Evolutionary conservation across 2,329 filamentous ascomycete genomes (phyloP).

Genomic region (Boeremia exigua): DNA sequence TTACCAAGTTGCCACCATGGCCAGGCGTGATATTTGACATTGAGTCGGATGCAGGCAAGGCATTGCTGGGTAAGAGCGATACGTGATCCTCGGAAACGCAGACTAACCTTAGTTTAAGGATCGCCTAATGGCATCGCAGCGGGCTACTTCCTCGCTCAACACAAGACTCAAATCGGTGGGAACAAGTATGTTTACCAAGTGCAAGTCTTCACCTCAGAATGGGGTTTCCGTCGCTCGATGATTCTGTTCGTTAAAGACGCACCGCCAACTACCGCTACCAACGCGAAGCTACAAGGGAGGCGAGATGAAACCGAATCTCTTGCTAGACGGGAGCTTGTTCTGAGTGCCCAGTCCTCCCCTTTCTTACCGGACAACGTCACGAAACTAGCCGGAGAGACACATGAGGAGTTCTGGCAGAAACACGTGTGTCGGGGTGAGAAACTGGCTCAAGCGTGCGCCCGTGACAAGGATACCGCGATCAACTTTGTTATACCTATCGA

Average conservation of each 20-base stretch:
- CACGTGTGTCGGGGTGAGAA: slow-evolving; percentile 7
- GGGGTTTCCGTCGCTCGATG: background rate
- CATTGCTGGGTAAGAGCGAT: background rate
- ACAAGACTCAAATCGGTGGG: slow-evolving; percentile 11
- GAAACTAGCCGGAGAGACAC: background rate
- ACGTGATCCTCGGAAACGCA: background rate
- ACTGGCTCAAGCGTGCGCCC: background rate
- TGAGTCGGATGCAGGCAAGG: background rate
- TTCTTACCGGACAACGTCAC: background rate
- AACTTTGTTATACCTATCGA: background rate
- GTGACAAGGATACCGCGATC: slow-evolving; percentile 5
- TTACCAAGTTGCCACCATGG: background rate
- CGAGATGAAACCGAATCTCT: background rate
- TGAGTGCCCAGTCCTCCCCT: background rate
- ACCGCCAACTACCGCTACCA: no score
- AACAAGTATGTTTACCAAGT: slow-evolving; percentile 9
- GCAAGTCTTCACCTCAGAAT: background rate
- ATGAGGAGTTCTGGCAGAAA: background rate
- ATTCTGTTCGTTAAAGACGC: background rate
- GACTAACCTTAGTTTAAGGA: background rate
- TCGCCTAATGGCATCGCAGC: slow-evolving; percentile 12
- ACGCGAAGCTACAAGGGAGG: no score
- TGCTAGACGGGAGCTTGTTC: background rate
- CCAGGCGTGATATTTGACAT: background rate
- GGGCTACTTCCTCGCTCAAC: slow-evolving; percentile 12